Conservation (phyloP, 129 eudicot genomes). For the Pittosporum tobira region DNA sequence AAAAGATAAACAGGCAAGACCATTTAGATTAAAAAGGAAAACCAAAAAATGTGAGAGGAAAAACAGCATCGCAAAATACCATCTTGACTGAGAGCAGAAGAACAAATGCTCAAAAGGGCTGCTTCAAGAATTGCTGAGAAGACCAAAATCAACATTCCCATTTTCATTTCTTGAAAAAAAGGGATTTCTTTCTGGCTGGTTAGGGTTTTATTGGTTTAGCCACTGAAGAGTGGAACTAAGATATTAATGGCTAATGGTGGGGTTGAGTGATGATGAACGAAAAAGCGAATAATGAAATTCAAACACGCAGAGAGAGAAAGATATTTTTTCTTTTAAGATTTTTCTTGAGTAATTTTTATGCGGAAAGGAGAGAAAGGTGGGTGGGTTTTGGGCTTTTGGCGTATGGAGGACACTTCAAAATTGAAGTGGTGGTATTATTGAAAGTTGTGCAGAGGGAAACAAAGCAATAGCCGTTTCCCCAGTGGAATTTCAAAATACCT, state of each 20-base stretch:
- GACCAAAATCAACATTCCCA: conserved; percentile 36
- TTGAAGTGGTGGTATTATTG: conserved; percentile 2
- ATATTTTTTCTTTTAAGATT: not conserved
- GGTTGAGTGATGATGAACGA: conserved; percentile 3
- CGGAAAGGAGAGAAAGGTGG: too few species aligned
- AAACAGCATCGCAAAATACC: conserved; percentile 28
- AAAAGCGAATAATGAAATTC: conserved; percentile 2
- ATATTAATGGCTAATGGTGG: conserved; percentile 1
- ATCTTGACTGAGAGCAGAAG: conserved; percentile 64
- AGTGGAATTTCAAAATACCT: conserved; percentile 12
- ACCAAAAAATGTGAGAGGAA: not conserved
- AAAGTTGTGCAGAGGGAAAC: conserved; percentile 22
- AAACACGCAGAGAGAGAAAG: conserved; percentile 9
- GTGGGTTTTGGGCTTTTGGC: conserved; percentile 3
- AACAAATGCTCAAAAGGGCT: conserved; percentile 45
- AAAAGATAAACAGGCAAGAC: not conserved
- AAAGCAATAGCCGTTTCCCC: conserved; percentile 25
- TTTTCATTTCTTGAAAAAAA: conserved; percentile 36
- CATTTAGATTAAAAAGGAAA: not conserved
- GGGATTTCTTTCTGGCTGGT: conserved; percentile 8
- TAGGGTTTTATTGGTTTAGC: conserved; percentile 15
- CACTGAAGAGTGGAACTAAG: conserved; percentile 12
- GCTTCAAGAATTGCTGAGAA: conserved; percentile 33
- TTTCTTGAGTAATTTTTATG: too few species aligned
- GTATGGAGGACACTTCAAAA: conserved; percentile 12